Conservation (phyloP, 805 yeast genomes). For the Zygosaccharomyces lentus region DNA sequence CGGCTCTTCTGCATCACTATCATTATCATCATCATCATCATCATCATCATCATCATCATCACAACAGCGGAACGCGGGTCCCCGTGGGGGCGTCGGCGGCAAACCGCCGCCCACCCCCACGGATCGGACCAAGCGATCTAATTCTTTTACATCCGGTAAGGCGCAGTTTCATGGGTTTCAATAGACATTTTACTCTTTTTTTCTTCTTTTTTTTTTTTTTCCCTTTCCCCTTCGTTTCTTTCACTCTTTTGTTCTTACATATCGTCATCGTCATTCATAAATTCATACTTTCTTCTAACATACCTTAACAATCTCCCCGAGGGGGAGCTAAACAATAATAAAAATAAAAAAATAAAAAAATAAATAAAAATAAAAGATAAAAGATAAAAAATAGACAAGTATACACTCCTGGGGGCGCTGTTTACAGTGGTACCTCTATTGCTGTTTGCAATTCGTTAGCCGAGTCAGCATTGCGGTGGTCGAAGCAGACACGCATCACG, state of each 20-base stretch:
- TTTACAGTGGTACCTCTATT: too few relatives aligned
- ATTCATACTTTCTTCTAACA: background rate
- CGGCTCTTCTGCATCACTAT: conserved; percentile 11
- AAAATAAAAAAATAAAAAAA: too few relatives aligned
- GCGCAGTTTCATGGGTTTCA: conserved; percentile 11
- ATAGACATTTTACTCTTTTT: conserved; percentile 6
- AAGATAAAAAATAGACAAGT: too few relatives aligned
- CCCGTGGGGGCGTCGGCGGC: background rate
- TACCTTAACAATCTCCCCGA: too few relatives aligned
- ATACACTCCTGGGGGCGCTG: too few relatives aligned
- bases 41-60: conserved; percentile 1
- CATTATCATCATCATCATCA: background rate
- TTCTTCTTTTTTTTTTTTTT: conserved; percentile 1
- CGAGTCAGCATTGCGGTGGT: too few relatives aligned
- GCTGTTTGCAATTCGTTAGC: too few relatives aligned
- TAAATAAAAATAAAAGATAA: too few relatives aligned
- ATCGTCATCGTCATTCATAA: background rate
- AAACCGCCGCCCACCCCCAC: conserved; percentile 8
- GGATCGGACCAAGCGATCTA: conserved; percentile 10
- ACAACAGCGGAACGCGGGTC: conserved; percentile 4
- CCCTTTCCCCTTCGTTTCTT: background rate
- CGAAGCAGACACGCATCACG: too few relatives aligned
- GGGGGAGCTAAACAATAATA: too few relatives aligned
- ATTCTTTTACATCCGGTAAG: conserved; percentile 12
- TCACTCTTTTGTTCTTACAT: background rate